Base-by-base conservation (phyloP, 2,329 filamentous ascomycete genomes). In the Xylariaceae sp. region DNA sequence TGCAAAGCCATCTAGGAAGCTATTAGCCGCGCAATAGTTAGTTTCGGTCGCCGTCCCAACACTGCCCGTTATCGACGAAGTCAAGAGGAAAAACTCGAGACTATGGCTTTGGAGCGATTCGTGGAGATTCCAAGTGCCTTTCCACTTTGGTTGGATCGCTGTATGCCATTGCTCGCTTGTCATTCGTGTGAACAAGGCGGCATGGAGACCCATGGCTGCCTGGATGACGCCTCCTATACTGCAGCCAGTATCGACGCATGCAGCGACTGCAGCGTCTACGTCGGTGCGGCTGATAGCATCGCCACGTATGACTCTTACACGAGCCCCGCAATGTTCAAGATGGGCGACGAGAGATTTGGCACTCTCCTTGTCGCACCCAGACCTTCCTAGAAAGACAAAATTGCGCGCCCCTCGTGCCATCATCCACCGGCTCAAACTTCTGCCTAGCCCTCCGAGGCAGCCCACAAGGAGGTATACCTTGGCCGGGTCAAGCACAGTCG, bases 21-120 rank as follows among this genome's bases (percentile, higher is more conserved):
- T 58, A 48, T 73, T 73, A 3, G 62, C 64, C 0, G 68, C 62
- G n/a, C 60, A 63, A 42, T 74, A 74, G 38, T 70, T 70, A 22
- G 51, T 55, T 44, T 73, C 68, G 0, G 59, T 64, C 1, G 65
- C 52, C 0, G 51, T 60, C 0, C 67, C 70, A 1, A 68, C 48
- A 5, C 51, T 59, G 0, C 63, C 67, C 0, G 61, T 59, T 5
- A 65, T 48, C 32, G 45, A 67, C 45, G 47, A 68, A 1, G 41
- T 61, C 52, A 62, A 15, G 44, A 59, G 15, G 60, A 71, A 69
- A 44, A 70, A 71, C 44, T 71, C 66, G 0, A 66, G 51, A n/a
- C 56, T 53, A 14, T 57, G 32, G 1, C 44, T 49, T 2, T 57
- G 42, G 0, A 62, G 38, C 1, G 55, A 60, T 2, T 38, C 50